Evolutionary conservation across 768 basidiomycete species (phyloP), one percentile per base, ranked within the genome.

Genomic region (Russula sp.): DNA sequence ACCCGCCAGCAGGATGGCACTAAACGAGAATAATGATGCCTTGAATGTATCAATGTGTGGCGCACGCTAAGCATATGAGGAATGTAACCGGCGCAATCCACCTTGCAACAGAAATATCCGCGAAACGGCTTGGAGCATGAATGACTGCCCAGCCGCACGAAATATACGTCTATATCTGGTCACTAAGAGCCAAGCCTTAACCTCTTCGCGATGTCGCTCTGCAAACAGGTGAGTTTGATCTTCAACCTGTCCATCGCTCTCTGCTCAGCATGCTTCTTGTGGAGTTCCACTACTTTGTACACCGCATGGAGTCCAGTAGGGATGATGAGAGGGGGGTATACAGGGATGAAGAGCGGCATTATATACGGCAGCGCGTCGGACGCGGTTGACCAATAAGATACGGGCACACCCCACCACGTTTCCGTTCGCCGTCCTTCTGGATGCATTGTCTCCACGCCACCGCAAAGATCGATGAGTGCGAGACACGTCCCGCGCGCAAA

Each of bases 331-430:
- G 51, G 37, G 1, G 67, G 67, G 20, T 57, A 59, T 14, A 62
- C 61, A 2, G n/a, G 35, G 4, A 68, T 37, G 13, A 64, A 61
- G 40, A 68, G 61, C 8, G 62, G 47, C 31, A 68, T 51, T 61
- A 65, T 57, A 9, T 68, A 66, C 52, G 62, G 61, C 22, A 68
- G 22, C 31, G 67, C 65, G 7, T 50, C 51, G 27, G 40, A 42
- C 14, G 57, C 60, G 9, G 67, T 65, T 14, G 58, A 61, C 32
- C 59, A 68, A 4, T 63, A 31, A 37, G 67, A 68, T 5, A 66
- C 61, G 55, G 62, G 67, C 18, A 62, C 54, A 20, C 67, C 67
- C 13, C 64, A 61, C 56, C 66, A 66, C n/a, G 67, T 68, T 20
- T 53, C 64, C 10, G 51, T 54, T 27, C 58, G 35, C 42, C 27